These are phyloP conservation scores for Gnomoniopsis smithogilvyi DNA, from an alignment of 2,329 filamentous ascomycete species.

Conservation along the genomic window DNA sequence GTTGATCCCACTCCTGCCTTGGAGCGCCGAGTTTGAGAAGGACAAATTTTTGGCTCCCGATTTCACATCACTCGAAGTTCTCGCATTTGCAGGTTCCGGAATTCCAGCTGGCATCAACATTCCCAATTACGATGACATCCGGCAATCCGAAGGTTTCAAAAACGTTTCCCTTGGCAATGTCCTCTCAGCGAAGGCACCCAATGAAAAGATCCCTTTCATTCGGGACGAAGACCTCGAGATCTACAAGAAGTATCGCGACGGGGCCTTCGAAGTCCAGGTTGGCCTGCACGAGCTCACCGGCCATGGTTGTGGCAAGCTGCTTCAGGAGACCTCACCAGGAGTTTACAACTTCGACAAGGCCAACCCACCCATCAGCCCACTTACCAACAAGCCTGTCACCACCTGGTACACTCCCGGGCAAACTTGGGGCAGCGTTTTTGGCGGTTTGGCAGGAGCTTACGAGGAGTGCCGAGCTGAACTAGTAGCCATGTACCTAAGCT, in stretches of 20 bases:
- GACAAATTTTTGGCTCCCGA: slow-evolving; percentile 94
- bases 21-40: slow-evolving; percentile 88
- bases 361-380: slow-evolving; percentile 77
- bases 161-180: slow-evolving; percentile 94
- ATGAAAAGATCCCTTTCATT: slow-evolving; percentile 92
- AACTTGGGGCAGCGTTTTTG: slow-evolving; percentile 93
- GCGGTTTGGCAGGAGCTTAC: slow-evolving; percentile 80
- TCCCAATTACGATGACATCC: slow-evolving; percentile 72
- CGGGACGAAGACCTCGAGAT: slow-evolving; percentile 71
- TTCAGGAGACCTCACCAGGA: slow-evolving; percentile 82
- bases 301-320: slow-evolving; percentile 88
- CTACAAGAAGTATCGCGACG: slow-evolving; percentile 79
- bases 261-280: slow-evolving; percentile 92
- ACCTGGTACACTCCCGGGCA: slow-evolving; percentile 94
- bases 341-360: slow-evolving; percentile 83
- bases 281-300: slow-evolving; percentile 84
- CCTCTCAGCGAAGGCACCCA: slow-evolving; percentile 82
- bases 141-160: slow-evolving; percentile 84
- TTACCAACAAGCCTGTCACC: slow-evolving; percentile 72
- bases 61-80: slow-evolving; percentile 90
- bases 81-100: slow-evolving; percentile 72
- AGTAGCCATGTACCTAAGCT: slow-evolving; percentile 85
- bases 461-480: slow-evolving; percentile 95
- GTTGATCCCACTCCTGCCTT: slow-evolving; percentile 87
- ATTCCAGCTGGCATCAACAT: slow-evolving; percentile 69